Conservation (phyloP, 176 grass and related monocot genomes). For the Oryza glaberrima region DNA sequence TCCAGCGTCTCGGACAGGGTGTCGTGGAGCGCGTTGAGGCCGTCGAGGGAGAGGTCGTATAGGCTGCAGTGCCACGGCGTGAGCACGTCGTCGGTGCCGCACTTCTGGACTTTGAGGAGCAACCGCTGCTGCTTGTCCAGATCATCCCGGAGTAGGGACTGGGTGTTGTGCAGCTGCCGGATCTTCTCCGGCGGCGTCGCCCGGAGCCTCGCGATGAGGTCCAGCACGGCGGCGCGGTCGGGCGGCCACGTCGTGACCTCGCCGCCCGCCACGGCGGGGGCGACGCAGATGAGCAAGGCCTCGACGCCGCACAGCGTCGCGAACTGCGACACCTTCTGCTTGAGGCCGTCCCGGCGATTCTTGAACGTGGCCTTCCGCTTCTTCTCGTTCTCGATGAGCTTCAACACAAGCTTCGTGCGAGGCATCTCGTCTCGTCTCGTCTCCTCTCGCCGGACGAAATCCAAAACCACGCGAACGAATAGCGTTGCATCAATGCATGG, state of each 20-base stretch:
- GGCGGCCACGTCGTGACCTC: constrained; percentile 16
- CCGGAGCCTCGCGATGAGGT: background rate
- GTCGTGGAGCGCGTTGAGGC: background rate
- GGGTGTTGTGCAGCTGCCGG: background rate
- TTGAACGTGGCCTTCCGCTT: constrained; percentile 30
- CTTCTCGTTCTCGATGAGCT: constrained; percentile 23
- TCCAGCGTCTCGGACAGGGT: background rate
- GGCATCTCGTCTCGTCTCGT: background rate
- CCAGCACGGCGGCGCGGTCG: background rate
- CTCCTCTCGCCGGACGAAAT: background rate
- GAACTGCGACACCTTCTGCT: constrained; percentile 22
- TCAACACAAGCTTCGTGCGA: constrained; percentile 23
- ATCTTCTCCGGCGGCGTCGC: background rate
- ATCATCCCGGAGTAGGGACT: constrained; percentile 15
- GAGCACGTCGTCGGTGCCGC: constrained; percentile 1
- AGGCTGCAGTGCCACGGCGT: background rate
- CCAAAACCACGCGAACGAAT: too few species aligned
- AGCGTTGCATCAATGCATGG: background rate
- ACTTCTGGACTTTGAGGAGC: constrained; percentile 22
- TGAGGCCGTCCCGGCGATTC: constrained; percentile 27
- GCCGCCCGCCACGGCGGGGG: background rate
- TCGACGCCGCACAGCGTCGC: constrained; percentile 31
- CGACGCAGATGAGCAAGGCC: constrained; percentile 10
- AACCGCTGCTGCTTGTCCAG: constrained; percentile 25
- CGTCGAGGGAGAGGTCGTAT: background rate